Base-by-base conservation (phyloP, 176 grass and related monocot species). In the Musa schizocarpa region DNA sequence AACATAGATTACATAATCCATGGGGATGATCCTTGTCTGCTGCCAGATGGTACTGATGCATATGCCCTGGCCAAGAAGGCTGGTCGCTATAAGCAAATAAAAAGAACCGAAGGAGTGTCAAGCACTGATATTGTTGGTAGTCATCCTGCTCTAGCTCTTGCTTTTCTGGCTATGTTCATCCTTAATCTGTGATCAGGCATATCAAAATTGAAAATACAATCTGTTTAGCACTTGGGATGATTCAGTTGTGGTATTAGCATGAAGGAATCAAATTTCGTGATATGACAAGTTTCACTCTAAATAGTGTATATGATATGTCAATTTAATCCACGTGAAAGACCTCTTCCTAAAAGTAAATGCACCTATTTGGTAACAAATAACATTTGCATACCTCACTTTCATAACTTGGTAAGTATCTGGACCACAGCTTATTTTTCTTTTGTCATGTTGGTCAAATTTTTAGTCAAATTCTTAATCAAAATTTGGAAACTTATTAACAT, bases 1-100 rank as follows among this genome's bases (percentile, higher is more conserved):
- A 84, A 85, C 79, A 93, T 93, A 61, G 94, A 97, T 83, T 97
- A 97, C 70, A 91, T 97, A 72, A 93, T 97, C 76, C 94, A 97
- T 85, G 94, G 94, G 27, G 90, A 93, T n/a, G 94, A 98, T 89
- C 90, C 94, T 84, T 98, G 90, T 67, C 63, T 97, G 66, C 90
- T 97, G 25, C 90, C 90, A 9, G 94, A 97, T 71, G 90, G 94
- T 73, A 98, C 86, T 49, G 94, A 93, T 48, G 94, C 90, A 50
- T 98, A 93, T 87, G 88, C 94, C 69, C 86, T 93, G 74, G 90
- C 90, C 55, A 93, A 93, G 87, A 98, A 89, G 79, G 94, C 90
- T 77, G 84, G 86, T n/a, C 86, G 94, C n/a, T 98, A 93, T 77
- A 98, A 98, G 77, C 94, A 98, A 76, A 98, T 93, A 75, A 91